Conservation (phyloP, 345 rosid species). For the Bretschneidera sinensis region DNA sequence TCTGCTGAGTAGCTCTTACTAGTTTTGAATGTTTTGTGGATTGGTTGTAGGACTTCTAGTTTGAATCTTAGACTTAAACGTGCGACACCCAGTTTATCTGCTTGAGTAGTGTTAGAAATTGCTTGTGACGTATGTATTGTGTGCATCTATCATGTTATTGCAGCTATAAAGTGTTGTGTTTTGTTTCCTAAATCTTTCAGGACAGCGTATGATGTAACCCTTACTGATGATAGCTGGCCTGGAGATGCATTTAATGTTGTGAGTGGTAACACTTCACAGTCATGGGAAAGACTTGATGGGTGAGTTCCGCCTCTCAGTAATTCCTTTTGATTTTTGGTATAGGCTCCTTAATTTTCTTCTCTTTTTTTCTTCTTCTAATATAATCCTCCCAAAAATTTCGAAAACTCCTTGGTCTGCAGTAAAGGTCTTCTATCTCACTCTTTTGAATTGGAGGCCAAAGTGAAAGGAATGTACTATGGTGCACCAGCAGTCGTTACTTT, state of each 20-base stretch:
- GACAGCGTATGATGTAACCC: constrained; percentile 78
- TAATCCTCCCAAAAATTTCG: background rate
- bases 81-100: background rate
- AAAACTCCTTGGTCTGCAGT: constrained; percentile 29
- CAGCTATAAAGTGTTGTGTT: background rate
- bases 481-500: constrained; percentile 85
- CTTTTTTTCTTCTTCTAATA: background rate
- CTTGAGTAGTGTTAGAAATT: background rate
- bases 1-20: too few relatives aligned
- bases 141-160: background rate
- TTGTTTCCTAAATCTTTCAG: constrained; percentile 29
- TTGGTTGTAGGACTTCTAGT: background rate
- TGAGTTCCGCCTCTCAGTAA: constrained; percentile 33
- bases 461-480: constrained; percentile 67
- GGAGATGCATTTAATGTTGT: constrained; percentile 50
- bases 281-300: constrained; percentile 99
- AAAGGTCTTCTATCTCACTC: constrained; percentile 77
- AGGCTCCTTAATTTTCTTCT: background rate
- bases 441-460: constrained; percentile 83
- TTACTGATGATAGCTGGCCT: constrained; percentile 70
- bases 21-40: background rate
- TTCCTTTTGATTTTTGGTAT: background rate
- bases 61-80: too few relatives aligned
- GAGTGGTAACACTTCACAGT: constrained; percentile 63
- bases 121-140: background rate